Base-by-base conservation (phyloP, 225 moss, liverwort and hornwort species). In the Polytrichum commune region DNA sequence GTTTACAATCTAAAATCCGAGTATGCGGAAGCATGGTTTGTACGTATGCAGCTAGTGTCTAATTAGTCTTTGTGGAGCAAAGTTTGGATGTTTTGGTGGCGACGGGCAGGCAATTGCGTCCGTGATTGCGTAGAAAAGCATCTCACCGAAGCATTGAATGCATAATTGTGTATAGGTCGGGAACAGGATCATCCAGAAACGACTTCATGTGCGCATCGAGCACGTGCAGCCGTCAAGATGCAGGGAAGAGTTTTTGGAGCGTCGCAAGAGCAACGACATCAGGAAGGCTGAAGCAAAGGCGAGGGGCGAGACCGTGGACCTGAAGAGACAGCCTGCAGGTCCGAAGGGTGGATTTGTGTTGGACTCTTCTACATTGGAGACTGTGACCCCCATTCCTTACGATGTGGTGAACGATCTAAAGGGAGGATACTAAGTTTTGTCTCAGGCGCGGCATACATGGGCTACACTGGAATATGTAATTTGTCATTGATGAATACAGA, bases 331-430 rank as follows among this genome's bases (percentile, higher is more conserved):
- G 72, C 93, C 89, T 1, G 91, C 75, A 22, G 90, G 93, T 5
- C 93, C 91, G 5, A 77, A 89, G 68, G 71, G 78, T 16, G 93
- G 93, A 29, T 93, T 93, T 23, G 77, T 93, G 54, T 75, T 91
- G 27, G 93, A 87, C 54, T 86, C 90, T 16, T 88, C 84, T 0
- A 86, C 86, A 0, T 64, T 93, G 73, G 93, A 93, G 83, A 91
- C 93, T 23, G 93, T 93, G 33, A 91, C 93, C 8, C 89, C 93
- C 62, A 91, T 93, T 53, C 86, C 90, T 4, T 93, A 93, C 75
- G 90, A 93, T 69, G 90, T 93, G 29, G 90, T 93, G 7, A 93
- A 90, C 53, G 93, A 93, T 27, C 85, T 93, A 5, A 90, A 93
- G 83, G 90, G 93, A 75, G 93, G 89, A 30, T 30, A 30, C 6